Percentiles rank a stretch among this genome's conserved stretches.
phyloP scores from a whole-genome alignment of 139 green algal species.

The Volvox reticuliferus region DNA sequence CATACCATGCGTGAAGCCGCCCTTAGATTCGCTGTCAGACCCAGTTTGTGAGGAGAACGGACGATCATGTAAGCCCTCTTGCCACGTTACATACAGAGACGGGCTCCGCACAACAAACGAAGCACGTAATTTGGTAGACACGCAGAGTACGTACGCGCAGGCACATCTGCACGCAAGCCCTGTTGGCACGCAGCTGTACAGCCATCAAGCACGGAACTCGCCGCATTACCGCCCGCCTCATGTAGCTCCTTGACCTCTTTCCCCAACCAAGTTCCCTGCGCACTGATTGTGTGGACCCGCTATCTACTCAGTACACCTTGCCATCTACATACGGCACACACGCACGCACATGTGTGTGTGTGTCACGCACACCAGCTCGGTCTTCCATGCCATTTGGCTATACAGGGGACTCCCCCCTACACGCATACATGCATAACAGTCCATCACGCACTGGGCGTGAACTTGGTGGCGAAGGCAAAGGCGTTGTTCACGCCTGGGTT shows the following conservation, averaged over 20 bases:
- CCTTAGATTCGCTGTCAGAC: too few species aligned
- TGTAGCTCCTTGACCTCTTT: too few species aligned
- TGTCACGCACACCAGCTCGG: not conserved
- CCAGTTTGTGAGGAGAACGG: too few species aligned
- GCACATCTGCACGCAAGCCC: too few species aligned
- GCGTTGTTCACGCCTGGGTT: constrained; percentile 71
- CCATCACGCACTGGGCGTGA: constrained; percentile 56
- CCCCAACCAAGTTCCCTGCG: not conserved
- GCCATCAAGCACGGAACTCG: not conserved
- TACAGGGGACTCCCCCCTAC: not conserved
- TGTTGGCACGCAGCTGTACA: too few species aligned
- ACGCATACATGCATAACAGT: not conserved
- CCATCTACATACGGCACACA: not conserved
- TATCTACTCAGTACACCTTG: not conserved
- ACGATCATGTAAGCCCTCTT: too few species aligned
- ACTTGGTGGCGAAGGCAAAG: constrained; percentile 70
- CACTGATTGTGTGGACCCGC: not conserved
- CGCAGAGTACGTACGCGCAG: too few species aligned
- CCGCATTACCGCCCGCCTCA: too few species aligned
- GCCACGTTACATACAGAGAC: too few species aligned
- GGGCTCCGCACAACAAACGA: too few species aligned
- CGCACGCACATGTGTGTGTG: not conserved
- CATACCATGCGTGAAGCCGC: too few species aligned
- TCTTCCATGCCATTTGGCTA: not conserved
- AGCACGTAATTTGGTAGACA: too few species aligned